Base-by-base conservation (phyloP, 495 filamentous ascomycete genomes). In the Friedmanniomyces endolithicus region DNA sequence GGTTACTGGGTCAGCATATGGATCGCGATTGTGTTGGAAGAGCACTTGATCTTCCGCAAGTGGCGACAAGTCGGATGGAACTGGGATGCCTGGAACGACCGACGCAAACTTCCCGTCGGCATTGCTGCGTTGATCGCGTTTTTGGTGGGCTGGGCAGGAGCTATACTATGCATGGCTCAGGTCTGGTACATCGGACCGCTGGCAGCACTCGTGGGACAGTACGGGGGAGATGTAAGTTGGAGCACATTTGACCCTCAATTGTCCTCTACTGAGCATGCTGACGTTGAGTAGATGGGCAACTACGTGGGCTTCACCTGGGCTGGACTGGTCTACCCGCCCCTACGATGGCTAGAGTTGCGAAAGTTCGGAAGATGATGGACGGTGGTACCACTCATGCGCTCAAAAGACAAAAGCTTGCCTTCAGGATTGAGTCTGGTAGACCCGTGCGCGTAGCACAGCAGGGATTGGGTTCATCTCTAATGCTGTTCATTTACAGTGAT, bases 1-100 rank as follows among this genome's bases (percentile, higher is more conserved):
- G 75, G 76, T 0, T 82, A 82, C 63, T 82, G 76, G 77, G 70
- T 78, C 11, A 67, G 68, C 11, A 78, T 78, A 16, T 79, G 73
- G 63, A 61, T 80, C 31, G 66, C 62, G 2, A 79, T 81, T 31
- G 67, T 69, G 0, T 47, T 79, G 2, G 77, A 79, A 61, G 78
- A 80, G 54, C 71, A 75, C 40, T 23, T 74, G 11, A 63, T 80
- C n/a, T 80, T 80, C 58, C 68, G 74, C 14, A 47, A 52, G 31
- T 57, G 44, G 37, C 53, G 70, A 11, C 64, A 50, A 12, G 49
- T 54, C 0, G 75, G 71, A 4, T 80, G 74, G 59, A 63, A 67
- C 49, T 72, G 69, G 69, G 52, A 62, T 11, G 54, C 50, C 14
- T 72, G 69, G 69, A 66, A 66, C 43, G 58, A 67, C 29, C 56